Conservation (phyloP, 2,329 filamentous ascomycete genomes). For the Lachnellula arida region DNA sequence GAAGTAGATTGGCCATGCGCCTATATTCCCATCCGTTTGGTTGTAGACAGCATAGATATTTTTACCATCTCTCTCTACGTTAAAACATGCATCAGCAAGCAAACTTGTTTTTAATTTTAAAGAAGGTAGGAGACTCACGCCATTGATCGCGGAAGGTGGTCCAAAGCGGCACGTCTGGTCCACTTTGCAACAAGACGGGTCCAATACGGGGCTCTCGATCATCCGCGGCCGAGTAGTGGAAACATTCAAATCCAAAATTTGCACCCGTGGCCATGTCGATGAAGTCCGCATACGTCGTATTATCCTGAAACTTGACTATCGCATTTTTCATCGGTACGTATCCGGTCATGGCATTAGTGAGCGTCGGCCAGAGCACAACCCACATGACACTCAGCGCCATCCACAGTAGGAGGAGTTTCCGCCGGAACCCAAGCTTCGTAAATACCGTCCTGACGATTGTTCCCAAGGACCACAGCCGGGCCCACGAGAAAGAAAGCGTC, state of each 20-base stretch:
- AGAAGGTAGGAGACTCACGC: too few relatives aligned
- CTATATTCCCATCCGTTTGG: too few relatives aligned
- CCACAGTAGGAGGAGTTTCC: not conserved
- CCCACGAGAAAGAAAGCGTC: not conserved
- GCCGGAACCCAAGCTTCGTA: not conserved
- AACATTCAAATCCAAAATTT: not conserved
- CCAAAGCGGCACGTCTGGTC: not conserved
- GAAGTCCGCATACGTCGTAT: not conserved
- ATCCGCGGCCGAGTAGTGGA: not conserved
- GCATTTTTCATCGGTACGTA: not conserved
- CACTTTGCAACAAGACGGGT: not conserved
- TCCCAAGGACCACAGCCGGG: not conserved
- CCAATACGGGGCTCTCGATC: not conserved
- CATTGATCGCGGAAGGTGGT: not conserved
- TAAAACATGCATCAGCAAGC: too few relatives aligned
- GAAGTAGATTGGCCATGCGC: not conserved
- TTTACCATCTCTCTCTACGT: too few relatives aligned
- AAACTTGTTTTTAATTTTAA: too few relatives aligned
- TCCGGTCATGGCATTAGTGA: slow-evolving; percentile 4
- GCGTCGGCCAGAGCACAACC: not conserved
- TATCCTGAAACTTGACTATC: not conserved
- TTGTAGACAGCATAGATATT: too few relatives aligned
- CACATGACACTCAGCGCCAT: not conserved
- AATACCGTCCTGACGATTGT: not conserved
- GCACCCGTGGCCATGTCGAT: not conserved